Conservation (phyloP, 352 stramenopile genomes). For the Pythium pyrilobum region DNA sequence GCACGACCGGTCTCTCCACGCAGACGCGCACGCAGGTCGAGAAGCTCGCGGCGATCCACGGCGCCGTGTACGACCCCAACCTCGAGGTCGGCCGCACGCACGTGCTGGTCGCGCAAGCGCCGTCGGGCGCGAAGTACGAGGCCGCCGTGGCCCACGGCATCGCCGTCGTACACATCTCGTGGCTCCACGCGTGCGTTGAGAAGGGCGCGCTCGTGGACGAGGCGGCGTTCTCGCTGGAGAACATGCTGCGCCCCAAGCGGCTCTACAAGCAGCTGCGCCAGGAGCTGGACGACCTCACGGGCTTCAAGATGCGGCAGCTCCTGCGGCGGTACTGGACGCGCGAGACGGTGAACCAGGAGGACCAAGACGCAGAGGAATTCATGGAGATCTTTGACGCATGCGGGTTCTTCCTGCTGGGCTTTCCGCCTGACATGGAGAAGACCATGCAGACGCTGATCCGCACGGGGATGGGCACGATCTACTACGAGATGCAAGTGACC, state of each 20-base stretch:
- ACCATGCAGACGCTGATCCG: conserved; percentile 49
- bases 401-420: conserved; percentile 54
- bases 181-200: conserved; percentile 66
- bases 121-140: conserved; percentile 60
- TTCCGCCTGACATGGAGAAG: conserved; percentile 30
- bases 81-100: conserved; percentile 55
- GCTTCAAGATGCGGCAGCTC: conserved; percentile 23
- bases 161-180: conserved; percentile 63
- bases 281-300: conserved; percentile 27
- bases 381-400: conserved; percentile 69
- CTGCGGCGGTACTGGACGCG: conserved; percentile 22
- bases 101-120: conserved; percentile 55
- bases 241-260: conserved; percentile 25
- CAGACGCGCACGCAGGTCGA: conserved; percentile 50
- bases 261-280: conserved; percentile 36
- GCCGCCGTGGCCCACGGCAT: conserved; percentile 49
- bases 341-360: neutral
- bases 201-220: conserved; percentile 37
- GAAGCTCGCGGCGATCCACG: conserved; percentile 31
- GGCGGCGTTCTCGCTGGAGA: conserved; percentile 38
- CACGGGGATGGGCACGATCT: conserved; percentile 66
- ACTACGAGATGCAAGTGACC: conserved; percentile 42
- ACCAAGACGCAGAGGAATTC: conserved; percentile 15
- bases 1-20: conserved; percentile 52
- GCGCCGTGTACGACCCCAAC: conserved; percentile 49